Conservation (phyloP, 768 basidiomycete species). For the Tephrocybe sp. region DNA sequence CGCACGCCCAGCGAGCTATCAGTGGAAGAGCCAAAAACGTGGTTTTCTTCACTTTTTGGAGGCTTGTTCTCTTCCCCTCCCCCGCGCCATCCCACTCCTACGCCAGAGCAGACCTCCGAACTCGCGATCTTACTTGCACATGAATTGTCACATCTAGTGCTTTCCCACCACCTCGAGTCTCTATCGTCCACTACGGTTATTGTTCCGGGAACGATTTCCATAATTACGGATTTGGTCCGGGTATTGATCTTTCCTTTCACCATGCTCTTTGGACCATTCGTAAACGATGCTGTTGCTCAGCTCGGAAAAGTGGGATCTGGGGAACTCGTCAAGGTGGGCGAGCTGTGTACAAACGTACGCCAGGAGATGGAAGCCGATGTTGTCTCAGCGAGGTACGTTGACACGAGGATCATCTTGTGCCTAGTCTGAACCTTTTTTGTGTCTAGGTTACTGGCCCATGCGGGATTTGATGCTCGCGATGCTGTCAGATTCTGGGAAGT, state of each 20-base stretch:
- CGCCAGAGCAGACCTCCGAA: conserved; percentile 80
- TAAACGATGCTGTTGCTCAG: conserved; percentile 90
- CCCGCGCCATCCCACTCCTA: conserved; percentile 53
- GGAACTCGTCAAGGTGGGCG: conserved; percentile 69
- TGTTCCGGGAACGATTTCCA: conserved; percentile 76
- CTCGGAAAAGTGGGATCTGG: conserved; percentile 76
- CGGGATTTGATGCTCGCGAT: conserved; percentile 84
- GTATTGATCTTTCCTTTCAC: conserved; percentile 86
- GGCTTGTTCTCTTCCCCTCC: conserved; percentile 35
- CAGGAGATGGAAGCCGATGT: conserved; percentile 95
- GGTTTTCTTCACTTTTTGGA: conserved; percentile 51
- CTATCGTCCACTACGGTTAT: conserved; percentile 84
- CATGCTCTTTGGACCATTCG: conserved; percentile 91
- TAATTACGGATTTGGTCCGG: conserved; percentile 73
- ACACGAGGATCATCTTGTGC: not conserved
- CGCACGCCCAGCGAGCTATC: conserved; percentile 34
- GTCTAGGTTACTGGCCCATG: conserved; percentile 84
- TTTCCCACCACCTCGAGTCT: conserved; percentile 91
- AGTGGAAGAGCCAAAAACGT: conserved; percentile 30
- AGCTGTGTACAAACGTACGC: conserved; percentile 73
- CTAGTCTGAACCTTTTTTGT: conserved; percentile 8
- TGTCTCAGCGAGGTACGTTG: conserved; percentile 75
- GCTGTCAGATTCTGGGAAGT: conserved; percentile 86
- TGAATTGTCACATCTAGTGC: conserved; percentile 88
- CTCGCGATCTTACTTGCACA: conserved; percentile 92